A percentile compares a stretch with the other conserved stretches of the same genome.
Evolutionary conservation across 2,329 filamentous ascomycete genomes (phyloP).

Genomic region (Penicillium decumbens): DNA sequence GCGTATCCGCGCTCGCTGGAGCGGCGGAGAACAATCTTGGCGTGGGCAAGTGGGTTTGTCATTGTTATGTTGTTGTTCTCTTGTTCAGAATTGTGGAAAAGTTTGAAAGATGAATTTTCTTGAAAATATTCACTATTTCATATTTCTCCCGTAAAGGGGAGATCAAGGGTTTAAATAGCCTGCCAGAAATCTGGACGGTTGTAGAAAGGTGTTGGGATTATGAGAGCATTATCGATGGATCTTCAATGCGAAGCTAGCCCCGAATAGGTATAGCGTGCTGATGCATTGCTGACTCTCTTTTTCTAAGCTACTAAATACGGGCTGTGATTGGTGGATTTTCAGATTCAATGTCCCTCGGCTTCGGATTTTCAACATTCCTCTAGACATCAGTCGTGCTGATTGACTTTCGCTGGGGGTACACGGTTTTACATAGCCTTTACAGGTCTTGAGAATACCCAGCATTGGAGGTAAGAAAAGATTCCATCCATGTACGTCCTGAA

Average conservation of each 20-base stretch:
- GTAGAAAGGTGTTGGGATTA: conserved; percentile 15
- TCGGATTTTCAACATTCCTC: neutral
- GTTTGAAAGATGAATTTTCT: neutral
- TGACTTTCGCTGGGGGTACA: neutral
- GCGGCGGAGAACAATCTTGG: conserved; percentile 69
- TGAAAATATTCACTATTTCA: neutral
- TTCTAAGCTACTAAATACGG: neutral
- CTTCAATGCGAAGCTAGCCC: conserved; percentile 10
- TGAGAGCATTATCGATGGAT: conserved; percentile 18
- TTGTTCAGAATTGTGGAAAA: neutral
- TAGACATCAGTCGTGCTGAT: neutral
- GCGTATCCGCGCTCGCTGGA: conserved; percentile 69
- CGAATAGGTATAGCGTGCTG: neutral
- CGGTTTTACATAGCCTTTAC: no score
- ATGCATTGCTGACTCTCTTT: conserved; percentile 4
- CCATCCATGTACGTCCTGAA: no score
- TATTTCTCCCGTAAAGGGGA: neutral
- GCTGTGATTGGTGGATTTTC: neutral
- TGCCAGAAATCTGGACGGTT: conserved; percentile 4
- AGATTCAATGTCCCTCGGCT: neutral
- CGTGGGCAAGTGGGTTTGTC: conserved; percentile 60
- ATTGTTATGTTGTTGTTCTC: conserved; percentile 38
- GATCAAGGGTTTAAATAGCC: conserved; percentile 7
- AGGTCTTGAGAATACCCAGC: no score
- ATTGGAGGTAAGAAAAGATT: no score